Evolutionary conservation across 768 basidiomycete species (phyloP).

Genomic region (Solioccasus polychromus): DNA sequence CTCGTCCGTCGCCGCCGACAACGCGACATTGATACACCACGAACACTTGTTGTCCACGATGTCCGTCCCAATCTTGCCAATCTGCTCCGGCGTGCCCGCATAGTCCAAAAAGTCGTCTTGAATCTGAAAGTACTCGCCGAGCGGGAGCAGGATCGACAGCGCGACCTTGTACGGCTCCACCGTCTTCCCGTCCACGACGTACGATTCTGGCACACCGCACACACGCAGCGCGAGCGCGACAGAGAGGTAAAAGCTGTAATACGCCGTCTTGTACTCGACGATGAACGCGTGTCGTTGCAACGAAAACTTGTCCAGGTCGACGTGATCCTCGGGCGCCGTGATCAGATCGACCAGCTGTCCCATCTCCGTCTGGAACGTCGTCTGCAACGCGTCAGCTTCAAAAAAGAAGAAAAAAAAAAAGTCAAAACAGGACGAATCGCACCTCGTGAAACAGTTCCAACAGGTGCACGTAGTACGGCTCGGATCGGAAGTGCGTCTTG

Average conservation of each 20-base stretch:
- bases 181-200: slow-evolving; percentile 38
- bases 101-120: slow-evolving; percentile 98
- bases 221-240: slow-evolving; percentile 92
- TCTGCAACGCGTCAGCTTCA: slow-evolving; percentile 23
- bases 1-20: slow-evolving; percentile 51
- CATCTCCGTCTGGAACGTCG: slow-evolving; percentile 89
- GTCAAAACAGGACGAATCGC: slow-evolving; percentile 8
- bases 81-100: slow-evolving; percentile 82
- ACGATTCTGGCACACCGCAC: slow-evolving; percentile 55
- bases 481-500: slow-evolving; percentile 78
- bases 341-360: slow-evolving; percentile 96
- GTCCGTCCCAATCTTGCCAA: slow-evolving; percentile 97
- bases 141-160: slow-evolving; percentile 77
- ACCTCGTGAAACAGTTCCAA: slow-evolving; percentile 91
- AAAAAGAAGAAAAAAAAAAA: too few species aligned
- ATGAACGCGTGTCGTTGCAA: slow-evolving; percentile 86
- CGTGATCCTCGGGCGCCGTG: slow-evolving; percentile 87
- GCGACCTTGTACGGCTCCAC: slow-evolving; percentile 70
- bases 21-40: slow-evolving; percentile 91
- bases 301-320: slow-evolving; percentile 87
- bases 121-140: slow-evolving; percentile 98
- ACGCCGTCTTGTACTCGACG: slow-evolving; percentile 96
- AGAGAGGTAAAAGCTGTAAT: slow-evolving; percentile 98
- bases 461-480: slow-evolving; percentile 83
- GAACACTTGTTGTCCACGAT: slow-evolving; percentile 99